Evolutionary conservation across 2,329 filamentous ascomycete species (phyloP), one percentile per base, ranked within the genome.

Genomic region (Ceratocystis destructans): DNA sequence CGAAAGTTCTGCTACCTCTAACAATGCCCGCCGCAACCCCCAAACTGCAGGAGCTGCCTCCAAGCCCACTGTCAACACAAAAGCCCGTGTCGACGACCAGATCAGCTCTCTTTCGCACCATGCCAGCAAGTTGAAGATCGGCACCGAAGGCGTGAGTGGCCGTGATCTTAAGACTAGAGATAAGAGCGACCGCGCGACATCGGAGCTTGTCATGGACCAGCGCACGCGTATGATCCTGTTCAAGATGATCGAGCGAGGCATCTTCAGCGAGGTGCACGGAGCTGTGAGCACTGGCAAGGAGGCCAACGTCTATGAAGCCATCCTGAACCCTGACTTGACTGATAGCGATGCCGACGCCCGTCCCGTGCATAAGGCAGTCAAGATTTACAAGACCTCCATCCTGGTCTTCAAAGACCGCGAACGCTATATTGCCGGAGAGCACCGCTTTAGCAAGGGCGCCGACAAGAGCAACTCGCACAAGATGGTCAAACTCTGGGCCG

Each of bases 311-410:
- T 99, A 99, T 77, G 90, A 95, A 69, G 91, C 93, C 20, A 82
- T 96, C 10, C 82, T 85, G 2, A 79, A 84, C 62, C 77, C 79
- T 0, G 79, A 81, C 0, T 78, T 79, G n/a, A 79, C 84, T 4
- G 81, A 82, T 8, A 76, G 84, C 5, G 81, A 82, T 8, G 76
- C 74, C 25, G 75, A 82, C 6, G 79, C 79, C 48, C 77, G 80
- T 22, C 77, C 83, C 0, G 77, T 86, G 0, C 90, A 96, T 72
- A 85, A 90, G 62, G 94, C 94, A 12, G 91, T 97, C 80, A 99
- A 99, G 78, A 90, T 99, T 63, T 99, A 99, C 84, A 99, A 99
- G 82, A 99, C 94, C 6, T 89, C 89, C 65, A 99, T 99, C 70
- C 79, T 99, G 41, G 91, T 95, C 28, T 99, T 99, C 84, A 97